A percentile compares a stretch with the other conserved stretches of the same genome.
These are phyloP conservation scores for Fusarium pseudocircinatum DNA, from an alignment of 2,329 filamentous ascomycete genomes.

Conservation along the genomic window DNA sequence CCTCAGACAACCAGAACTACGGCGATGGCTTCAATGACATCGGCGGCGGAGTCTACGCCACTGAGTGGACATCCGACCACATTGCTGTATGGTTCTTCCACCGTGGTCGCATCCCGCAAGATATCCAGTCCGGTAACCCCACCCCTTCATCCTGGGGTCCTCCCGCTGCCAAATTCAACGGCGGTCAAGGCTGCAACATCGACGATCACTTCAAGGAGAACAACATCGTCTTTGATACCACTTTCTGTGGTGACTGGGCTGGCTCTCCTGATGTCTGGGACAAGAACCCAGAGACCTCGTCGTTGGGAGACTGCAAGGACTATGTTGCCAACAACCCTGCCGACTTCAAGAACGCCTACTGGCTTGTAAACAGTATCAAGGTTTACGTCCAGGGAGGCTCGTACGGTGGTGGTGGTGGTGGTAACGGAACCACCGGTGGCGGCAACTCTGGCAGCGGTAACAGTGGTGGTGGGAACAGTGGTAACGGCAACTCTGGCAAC, in stretches of 20 bases:
- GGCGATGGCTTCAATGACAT: constrained; percentile 76
- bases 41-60: constrained; percentile 76
- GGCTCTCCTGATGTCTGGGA: constrained; percentile 69
- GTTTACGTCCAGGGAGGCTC: constrained; percentile 58
- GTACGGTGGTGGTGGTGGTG: not conserved
- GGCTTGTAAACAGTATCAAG: constrained; percentile 77
- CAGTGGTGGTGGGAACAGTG: not conserved
- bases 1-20: constrained; percentile 63
- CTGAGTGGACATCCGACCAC: constrained; percentile 76
- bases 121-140: constrained; percentile 68
- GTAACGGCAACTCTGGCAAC: not conserved
- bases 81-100: constrained; percentile 89
- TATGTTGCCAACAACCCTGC: constrained; percentile 77
- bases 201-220: constrained; percentile 74
- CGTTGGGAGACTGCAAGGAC: constrained; percentile 73
- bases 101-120: constrained; percentile 69
- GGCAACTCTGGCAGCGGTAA: not conserved
- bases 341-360: constrained; percentile 79
- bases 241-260: constrained; percentile 91
- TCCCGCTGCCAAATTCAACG: constrained; percentile 74
- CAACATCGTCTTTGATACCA: constrained; percentile 82
- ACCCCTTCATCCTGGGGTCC: constrained; percentile 74
- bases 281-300: constrained; percentile 64
- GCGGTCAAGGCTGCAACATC: constrained; percentile 76
- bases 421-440: not conserved